Evolutionary conservation across 176 grass and related monocot genomes (phyloP).

Genomic region (Zizania latifolia): DNA sequence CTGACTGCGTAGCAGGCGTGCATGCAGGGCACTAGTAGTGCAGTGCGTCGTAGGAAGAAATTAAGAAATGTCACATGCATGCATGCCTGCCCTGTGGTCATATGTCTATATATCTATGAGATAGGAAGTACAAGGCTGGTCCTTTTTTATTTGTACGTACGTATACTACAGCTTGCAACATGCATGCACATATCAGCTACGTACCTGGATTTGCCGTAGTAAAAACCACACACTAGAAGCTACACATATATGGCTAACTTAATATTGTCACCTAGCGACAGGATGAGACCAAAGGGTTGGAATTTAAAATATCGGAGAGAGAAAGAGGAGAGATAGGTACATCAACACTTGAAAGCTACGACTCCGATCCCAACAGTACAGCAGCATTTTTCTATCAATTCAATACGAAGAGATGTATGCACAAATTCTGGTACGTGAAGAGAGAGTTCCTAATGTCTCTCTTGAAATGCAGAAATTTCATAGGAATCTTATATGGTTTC

Average conservation of each 20-base stretch:
- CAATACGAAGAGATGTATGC: too few relatives aligned
- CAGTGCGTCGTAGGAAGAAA: neutral
- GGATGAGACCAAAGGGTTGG: neutral
- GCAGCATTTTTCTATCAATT: too few relatives aligned
- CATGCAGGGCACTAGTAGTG: neutral
- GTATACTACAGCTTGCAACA: neutral
- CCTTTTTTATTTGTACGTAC: neutral
- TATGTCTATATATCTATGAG: neutral
- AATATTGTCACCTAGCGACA: neutral
- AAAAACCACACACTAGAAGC: neutral
- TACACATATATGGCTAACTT: neutral
- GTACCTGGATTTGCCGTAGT: neutral
- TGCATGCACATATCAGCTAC: neutral
- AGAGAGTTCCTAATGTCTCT: too few relatives aligned
- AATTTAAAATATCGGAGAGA: neutral
- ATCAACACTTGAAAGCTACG: neutral
- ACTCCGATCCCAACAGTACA: too few relatives aligned
- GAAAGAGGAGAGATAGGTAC: neutral
- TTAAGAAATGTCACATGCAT: conserved; percentile 7
- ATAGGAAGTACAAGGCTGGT: neutral
- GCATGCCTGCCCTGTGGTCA: neutral
- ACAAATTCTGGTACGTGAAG: too few relatives aligned
- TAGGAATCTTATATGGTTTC: too few relatives aligned
- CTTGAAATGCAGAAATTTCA: too few relatives aligned
- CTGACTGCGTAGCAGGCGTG: neutral